Evolutionary conservation across 2,329 filamentous ascomycete genomes (phyloP).

Genomic region (Aureobasidium uvarum): DNA sequence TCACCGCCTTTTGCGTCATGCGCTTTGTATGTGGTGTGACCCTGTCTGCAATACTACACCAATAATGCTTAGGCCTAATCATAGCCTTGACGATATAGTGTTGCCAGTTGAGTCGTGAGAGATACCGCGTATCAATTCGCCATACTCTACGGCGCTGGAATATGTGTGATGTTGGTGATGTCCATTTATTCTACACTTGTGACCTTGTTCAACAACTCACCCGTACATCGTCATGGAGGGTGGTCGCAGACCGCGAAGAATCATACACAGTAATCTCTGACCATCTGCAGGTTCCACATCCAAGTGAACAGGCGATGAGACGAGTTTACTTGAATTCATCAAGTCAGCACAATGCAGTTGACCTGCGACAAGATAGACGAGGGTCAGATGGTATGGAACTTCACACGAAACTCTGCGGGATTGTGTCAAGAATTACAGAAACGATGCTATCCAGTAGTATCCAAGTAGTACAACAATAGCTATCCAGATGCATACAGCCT

Average conservation of each 20-base stretch:
- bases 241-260: not conserved
- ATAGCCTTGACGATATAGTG: not conserved
- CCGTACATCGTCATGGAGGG: no score
- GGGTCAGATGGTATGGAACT: not conserved
- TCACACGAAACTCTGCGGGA: not conserved
- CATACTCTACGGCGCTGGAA: not conserved
- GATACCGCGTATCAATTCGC: no score
- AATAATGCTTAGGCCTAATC: not conserved
- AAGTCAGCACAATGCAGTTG: not conserved
- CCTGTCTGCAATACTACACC: not conserved
- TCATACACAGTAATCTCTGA: not conserved
- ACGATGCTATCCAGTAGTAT: not conserved
- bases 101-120: not conserved
- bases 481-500: not conserved
- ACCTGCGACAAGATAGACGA: no score
- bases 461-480: not conserved
- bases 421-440: not conserved
- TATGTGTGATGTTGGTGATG: not conserved
- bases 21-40: not conserved
- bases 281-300: not conserved
- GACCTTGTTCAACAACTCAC: not conserved
- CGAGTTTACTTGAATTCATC: no score
- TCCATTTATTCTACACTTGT: not conserved
- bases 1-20: constrained; percentile 20
- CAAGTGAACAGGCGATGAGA: not conserved